phyloP scores from a whole-genome alignment of 768 basidiomycete species.

The Leccinum rimulosum region DNA sequence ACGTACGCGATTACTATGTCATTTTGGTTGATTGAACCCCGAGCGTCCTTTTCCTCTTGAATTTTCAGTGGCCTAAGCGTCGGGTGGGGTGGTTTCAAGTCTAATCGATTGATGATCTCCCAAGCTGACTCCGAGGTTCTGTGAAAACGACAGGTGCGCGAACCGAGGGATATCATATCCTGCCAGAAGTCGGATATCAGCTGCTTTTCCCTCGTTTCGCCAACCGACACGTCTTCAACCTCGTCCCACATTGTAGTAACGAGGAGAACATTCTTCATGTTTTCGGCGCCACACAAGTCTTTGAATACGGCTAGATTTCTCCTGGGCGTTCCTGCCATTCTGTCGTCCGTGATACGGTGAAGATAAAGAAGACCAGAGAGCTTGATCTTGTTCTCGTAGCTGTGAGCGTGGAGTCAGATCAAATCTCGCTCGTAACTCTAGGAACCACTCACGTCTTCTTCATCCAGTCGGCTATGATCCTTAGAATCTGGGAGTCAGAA shows the following conservation, averaged over 20 bases:
- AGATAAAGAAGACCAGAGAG: constrained; percentile 14
- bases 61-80: constrained; percentile 8
- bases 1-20: too few relatives aligned
- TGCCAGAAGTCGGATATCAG: constrained; percentile 14
- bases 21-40: too few relatives aligned
- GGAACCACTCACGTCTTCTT: constrained; percentile 12
- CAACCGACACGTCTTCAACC: neutral
- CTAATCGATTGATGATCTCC: constrained; percentile 6
- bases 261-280: constrained; percentile 15
- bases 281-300: constrained; percentile 9
- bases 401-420: neutral
- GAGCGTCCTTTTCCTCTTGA: too few relatives aligned
- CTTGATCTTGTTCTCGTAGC: constrained; percentile 11
- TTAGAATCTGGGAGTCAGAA: constrained; percentile 10
- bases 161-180: constrained; percentile 13
- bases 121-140: constrained; percentile 14
- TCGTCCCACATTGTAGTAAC: constrained; percentile 24
- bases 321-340: constrained; percentile 10
- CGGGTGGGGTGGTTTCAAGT: neutral
- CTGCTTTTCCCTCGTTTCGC: constrained; percentile 10
- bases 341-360: constrained; percentile 14
- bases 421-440: neutral
- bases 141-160: constrained; percentile 9
- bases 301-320: constrained; percentile 10
- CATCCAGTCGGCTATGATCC: constrained; percentile 14